Conservation (phyloP, 495 filamentous ascomycete species). For the Penicillium argentinense region DNA sequence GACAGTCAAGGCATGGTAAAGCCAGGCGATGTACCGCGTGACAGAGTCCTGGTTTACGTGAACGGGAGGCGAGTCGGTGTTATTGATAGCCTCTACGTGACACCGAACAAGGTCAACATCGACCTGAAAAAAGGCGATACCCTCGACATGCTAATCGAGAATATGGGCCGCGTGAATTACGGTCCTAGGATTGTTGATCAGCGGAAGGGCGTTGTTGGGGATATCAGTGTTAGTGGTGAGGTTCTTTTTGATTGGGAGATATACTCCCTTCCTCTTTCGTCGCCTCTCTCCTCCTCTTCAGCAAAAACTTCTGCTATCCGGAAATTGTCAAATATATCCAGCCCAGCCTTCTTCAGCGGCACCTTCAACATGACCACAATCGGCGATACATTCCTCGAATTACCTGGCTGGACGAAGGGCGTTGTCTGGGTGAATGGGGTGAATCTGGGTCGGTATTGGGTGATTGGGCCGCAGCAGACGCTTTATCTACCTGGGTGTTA, state of each 20-base stretch:
- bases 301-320: slow-evolving; percentile 11
- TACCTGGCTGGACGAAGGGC: slow-evolving; percentile 44
- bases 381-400: slow-evolving; percentile 41
- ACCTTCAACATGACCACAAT: slow-evolving; percentile 30
- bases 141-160: slow-evolving; percentile 45
- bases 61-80: slow-evolving; percentile 38
- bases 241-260: slow-evolving; percentile 38
- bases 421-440: slow-evolving; percentile 48
- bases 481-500: slow-evolving; percentile 41
- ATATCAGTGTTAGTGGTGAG: slow-evolving; percentile 37
- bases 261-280: slow-evolving; percentile 34
- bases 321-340: slow-evolving; percentile 1
- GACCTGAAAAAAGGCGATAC: slow-evolving; percentile 34
- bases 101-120: slow-evolving; percentile 32
- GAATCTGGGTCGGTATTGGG: slow-evolving; percentile 49
- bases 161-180: slow-evolving; percentile 48
- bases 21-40: slow-evolving; percentile 39
- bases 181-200: slow-evolving; percentile 40
- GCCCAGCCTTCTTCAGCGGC: slow-evolving; percentile 42
- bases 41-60: slow-evolving; percentile 46
- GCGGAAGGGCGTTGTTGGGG: slow-evolving; percentile 45
- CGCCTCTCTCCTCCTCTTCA: slow-evolving; percentile 9
- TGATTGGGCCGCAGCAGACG: slow-evolving; percentile 48
- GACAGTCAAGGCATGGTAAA: slow-evolving; percentile 27
- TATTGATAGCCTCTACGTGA: slow-evolving; percentile 42